Base-by-base conservation (phyloP, 768 basidiomycete species). In the Clitopilus hobsonii region DNA sequence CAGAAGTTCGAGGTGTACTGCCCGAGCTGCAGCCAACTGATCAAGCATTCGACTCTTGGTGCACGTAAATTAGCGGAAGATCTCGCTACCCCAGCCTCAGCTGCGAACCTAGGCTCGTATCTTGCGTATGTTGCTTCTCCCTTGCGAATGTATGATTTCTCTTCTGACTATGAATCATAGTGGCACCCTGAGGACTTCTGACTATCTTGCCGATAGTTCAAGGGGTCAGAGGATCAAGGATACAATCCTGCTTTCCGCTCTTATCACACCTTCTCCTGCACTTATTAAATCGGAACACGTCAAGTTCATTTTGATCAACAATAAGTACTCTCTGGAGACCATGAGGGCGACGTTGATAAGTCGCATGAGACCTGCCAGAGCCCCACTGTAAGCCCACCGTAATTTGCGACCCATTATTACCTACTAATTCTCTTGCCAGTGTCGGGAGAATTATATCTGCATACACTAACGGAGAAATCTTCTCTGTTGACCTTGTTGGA, bases 401-500 rank as follows among this genome's bases (percentile, higher is more conserved):
- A 10, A 10, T 13, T 29, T 2, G 7, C 26, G 24, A 18, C 41
- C 13, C 13, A 41, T 41, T 27, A 51, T 29, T 51, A 8, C 16
- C 18, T 18, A 4, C n/a, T n/a, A 22, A 51, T 6, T 4, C 5
- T 16, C 2, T 6, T 26, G 1, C 25, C 30, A 51, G 49, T n/a
- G 13, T 51, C 18, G 49, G 25, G 29, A 51, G 49, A 13, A 51
- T 51, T 22, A 51, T 51, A 27, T 32, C 27, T 25, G 49, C 49
- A 5, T 51, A 51, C 13, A 27, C 30, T n/a, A 32, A 27, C 10
- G 49, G 30, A 2, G 30, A 26, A 32, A 51, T 51, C 14, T 51
- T 51, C 30, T 51, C 49, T 18, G 49, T 51, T 22, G 49, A 51
- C 16, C 49, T 51, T 8, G 49, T 51, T 27, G 49, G 49, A 6